Evolutionary conservation across 1,284 basidiomycete species (phyloP).

Genomic region (Afroboletus lepidellus): DNA sequence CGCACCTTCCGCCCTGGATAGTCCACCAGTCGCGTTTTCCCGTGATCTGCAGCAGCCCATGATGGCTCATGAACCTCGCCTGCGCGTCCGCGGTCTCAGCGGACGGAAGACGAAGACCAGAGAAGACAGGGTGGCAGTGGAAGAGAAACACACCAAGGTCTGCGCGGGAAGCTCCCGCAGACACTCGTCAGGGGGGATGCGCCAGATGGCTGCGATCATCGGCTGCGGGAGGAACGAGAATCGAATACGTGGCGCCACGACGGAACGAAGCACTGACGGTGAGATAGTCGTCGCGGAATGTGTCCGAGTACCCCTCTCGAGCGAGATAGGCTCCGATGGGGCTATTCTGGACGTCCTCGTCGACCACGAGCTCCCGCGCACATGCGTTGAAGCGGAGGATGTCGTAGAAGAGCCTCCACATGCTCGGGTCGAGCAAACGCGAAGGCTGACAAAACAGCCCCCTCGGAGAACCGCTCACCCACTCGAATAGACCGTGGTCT

Average conservation of each 20-base stretch:
- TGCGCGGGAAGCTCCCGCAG: constrained; percentile 70
- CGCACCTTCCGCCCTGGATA: constrained; percentile 68
- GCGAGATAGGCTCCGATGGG: constrained; percentile 73
- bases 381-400: constrained; percentile 77
- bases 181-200: constrained; percentile 73
- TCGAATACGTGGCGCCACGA: background rate
- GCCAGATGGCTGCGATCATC: constrained; percentile 83
- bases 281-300: constrained; percentile 77
- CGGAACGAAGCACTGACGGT: constrained; percentile 50
- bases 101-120: background rate
- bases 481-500: constrained; percentile 67
- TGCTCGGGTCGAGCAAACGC: constrained; percentile 60
- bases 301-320: constrained; percentile 64
- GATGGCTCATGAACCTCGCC: constrained; percentile 78
- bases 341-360: constrained; percentile 36
- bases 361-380: constrained; percentile 45
- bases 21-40: constrained; percentile 80
- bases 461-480: constrained; percentile 64
- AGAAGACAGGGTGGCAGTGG: too few relatives aligned
- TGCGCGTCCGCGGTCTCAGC: constrained; percentile 17
- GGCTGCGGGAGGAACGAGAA: constrained; percentile 48
- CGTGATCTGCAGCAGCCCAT: constrained; percentile 74
- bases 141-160: constrained; percentile 51
- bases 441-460: constrained; percentile 67
- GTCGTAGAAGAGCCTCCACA: constrained; percentile 81